Evolutionary conservation across 2,329 filamentous ascomycete genomes (phyloP).

Genomic region (Emergomyces pasteurianus): DNA sequence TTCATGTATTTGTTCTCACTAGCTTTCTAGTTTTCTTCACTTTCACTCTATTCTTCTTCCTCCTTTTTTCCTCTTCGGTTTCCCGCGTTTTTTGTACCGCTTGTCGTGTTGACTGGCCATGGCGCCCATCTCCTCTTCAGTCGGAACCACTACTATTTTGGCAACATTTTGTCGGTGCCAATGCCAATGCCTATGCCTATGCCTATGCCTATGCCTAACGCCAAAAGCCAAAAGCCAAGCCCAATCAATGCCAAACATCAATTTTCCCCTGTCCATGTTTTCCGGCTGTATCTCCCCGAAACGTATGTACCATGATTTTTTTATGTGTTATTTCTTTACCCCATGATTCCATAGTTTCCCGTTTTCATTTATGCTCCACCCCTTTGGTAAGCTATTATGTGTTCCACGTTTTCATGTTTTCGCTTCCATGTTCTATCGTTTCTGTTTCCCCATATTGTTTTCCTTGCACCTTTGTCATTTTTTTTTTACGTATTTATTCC

Average conservation of each 20-base stretch:
- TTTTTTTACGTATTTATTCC: neutral
- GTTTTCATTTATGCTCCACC: neutral
- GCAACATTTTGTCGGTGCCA: neutral
- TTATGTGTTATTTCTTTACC: neutral
- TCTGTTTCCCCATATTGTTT: no score
- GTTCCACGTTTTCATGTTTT: neutral
- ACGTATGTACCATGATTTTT: neutral
- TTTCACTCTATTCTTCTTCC: slow-evolving; percentile 1
- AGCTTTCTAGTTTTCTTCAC: slow-evolving; percentile 10
- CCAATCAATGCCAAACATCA: neutral
- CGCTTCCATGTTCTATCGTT: neutral
- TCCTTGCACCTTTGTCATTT: neutral
- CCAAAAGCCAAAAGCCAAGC: neutral
- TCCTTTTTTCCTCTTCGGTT: no score
- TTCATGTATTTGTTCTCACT: slow-evolving; percentile 3
- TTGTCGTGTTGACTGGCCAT: neutral
- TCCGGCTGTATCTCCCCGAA: neutral
- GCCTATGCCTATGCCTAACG: no score
- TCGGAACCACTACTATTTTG: neutral
- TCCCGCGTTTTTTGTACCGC: no score
- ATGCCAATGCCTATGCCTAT: no score
- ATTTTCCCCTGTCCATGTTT: neutral
- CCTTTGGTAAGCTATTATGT: neutral
- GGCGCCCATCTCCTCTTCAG: no score
- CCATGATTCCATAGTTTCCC: neutral